These are phyloP conservation scores for Trichoderma aggressivum DNA, from an alignment of 2,329 filamentous ascomycete genomes.

Conservation along the genomic window DNA sequence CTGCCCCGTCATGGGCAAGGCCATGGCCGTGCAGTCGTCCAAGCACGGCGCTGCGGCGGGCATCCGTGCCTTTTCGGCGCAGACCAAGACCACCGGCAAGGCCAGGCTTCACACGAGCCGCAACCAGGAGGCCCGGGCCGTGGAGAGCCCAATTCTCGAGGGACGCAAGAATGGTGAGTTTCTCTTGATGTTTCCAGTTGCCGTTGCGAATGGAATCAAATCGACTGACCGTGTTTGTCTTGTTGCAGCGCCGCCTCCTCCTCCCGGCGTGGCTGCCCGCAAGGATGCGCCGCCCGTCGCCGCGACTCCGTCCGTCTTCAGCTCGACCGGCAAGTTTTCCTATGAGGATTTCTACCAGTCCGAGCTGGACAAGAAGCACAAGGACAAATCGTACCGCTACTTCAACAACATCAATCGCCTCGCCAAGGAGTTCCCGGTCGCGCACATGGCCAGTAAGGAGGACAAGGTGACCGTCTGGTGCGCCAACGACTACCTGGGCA, in stretches of 20 bases:
- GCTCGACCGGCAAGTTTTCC: constrained; percentile 64
- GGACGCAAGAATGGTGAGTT: constrained; percentile 47
- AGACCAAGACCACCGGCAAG: constrained; percentile 51
- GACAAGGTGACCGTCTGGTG: constrained; percentile 97
- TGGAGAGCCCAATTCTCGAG: constrained; percentile 57
- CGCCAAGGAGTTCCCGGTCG: constrained; percentile 91
- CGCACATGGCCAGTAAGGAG: constrained; percentile 79
- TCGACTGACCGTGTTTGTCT: background rate
- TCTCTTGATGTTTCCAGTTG: background rate
- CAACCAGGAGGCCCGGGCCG: constrained; percentile 71
- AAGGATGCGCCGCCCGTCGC: constrained; percentile 20
- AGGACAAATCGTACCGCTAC: constrained; percentile 99
- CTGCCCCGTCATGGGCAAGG: constrained; percentile 99
- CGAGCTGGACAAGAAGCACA: constrained; percentile 97
- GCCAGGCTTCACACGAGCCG: constrained; percentile 79
- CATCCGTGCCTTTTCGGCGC: constrained; percentile 50
- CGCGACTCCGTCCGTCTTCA: constrained; percentile 22
- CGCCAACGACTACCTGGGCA: constrained; percentile 97
- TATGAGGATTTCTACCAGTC: constrained; percentile 85
- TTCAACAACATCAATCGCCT: constrained; percentile 99
- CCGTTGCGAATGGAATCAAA: background rate
- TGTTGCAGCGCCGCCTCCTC: constrained; percentile 22
- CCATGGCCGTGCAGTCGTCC: constrained; percentile 78
- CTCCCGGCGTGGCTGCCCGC: constrained; percentile 23
- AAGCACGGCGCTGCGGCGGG: constrained; percentile 49